A percentile compares a stretch with the other conserved stretches of the same genome.
Evolutionary conservation across 2,329 filamentous ascomycete genomes (phyloP).

Genomic region (Alternaria sp.): DNA sequence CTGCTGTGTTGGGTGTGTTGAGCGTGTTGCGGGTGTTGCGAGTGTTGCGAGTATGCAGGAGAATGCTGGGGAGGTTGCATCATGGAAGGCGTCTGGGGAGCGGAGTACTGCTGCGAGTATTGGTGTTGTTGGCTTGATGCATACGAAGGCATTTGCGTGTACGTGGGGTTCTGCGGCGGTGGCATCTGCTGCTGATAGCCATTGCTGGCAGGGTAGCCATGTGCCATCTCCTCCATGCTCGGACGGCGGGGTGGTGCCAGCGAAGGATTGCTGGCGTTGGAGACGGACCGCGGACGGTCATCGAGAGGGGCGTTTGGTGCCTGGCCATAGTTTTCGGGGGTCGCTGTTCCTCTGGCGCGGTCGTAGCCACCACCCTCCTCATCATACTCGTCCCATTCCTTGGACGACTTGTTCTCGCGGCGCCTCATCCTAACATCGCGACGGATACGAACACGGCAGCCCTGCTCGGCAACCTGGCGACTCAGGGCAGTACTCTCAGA

Average conservation of each 20-base stretch:
- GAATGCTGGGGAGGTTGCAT: conserved; percentile 47
- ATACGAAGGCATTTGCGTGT: conserved; percentile 49
- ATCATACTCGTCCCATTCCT: conserved; percentile 71
- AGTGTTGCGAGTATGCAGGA: conserved; percentile 38
- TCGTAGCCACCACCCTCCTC: conserved; percentile 58
- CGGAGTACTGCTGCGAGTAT: conserved; percentile 42
- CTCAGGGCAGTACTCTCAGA: conserved; percentile 88
- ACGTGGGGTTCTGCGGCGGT: conserved; percentile 49
- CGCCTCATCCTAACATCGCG: conserved; percentile 93
- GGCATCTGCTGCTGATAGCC: conserved; percentile 49
- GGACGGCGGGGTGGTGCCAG: conserved; percentile 50
- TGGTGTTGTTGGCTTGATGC: conserved; percentile 41
- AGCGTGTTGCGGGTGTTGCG: conserved; percentile 32
- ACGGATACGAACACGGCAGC: conserved; percentile 92
- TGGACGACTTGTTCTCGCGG: conserved; percentile 72
- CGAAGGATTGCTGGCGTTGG: conserved; percentile 60
- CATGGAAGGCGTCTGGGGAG: conserved; percentile 42
- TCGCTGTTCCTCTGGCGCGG: conserved; percentile 57
- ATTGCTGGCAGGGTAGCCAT: conserved; percentile 46
- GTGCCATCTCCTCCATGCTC: conserved; percentile 54
- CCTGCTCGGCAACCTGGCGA: conserved; percentile 92
- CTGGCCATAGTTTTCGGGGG: conserved; percentile 56
- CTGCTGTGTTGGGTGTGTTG: conserved; percentile 36
- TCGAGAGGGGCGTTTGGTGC: conserved; percentile 46
- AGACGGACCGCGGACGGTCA: conserved; percentile 65